phyloP scores from a whole-genome alignment of 257 asterid genomes.

The Scutellaria galericulata region DNA sequence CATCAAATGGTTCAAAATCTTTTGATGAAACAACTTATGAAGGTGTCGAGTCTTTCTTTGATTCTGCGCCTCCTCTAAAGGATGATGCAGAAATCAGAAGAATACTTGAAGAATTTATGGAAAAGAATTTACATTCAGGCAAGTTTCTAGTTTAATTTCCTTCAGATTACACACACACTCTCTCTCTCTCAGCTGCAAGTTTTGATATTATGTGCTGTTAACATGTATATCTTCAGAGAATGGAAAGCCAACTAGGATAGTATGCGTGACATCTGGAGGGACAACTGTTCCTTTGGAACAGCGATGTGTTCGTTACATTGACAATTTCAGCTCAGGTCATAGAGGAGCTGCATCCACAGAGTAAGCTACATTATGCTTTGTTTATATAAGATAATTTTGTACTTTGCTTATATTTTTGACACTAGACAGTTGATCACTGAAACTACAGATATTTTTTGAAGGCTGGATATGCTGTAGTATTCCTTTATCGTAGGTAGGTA shows the following conservation, averaged over 20 bases:
- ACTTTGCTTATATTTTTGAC: conserved; percentile 24
- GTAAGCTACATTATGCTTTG: conserved; percentile 48
- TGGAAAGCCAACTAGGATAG: conserved; percentile 60
- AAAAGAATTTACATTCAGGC: conserved; percentile 52
- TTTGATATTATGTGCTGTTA: conserved; percentile 14
- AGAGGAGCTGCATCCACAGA: conserved; percentile 98
- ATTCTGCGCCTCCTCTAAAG: conserved; percentile 84
- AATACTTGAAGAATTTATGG: conserved; percentile 55
- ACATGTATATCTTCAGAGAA: conserved; percentile 43
- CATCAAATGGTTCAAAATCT: conserved; percentile 28
- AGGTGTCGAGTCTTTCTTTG: conserved; percentile 72
- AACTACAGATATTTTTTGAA: conserved; percentile 78
- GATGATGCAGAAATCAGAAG: conserved; percentile 57
- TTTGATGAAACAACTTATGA: conserved; percentile 47
- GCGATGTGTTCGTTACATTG: conserved; percentile 91
- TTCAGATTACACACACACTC: not conserved
- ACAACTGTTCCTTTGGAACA: conserved; percentile 96
- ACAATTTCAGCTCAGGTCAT: conserved; percentile 96
- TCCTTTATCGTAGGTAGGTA: conserved; percentile 81
- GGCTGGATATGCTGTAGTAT: conserved; percentile 88
- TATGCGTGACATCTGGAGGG: conserved; percentile 95
- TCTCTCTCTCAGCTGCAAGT: not conserved
- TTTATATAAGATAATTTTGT: conserved; percentile 11
- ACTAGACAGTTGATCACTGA: conserved; percentile 27
- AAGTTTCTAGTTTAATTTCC: conserved; percentile 30